Base-by-base conservation (phyloP, 305 asterid genomes). In the Plantago lanceolata region DNA sequence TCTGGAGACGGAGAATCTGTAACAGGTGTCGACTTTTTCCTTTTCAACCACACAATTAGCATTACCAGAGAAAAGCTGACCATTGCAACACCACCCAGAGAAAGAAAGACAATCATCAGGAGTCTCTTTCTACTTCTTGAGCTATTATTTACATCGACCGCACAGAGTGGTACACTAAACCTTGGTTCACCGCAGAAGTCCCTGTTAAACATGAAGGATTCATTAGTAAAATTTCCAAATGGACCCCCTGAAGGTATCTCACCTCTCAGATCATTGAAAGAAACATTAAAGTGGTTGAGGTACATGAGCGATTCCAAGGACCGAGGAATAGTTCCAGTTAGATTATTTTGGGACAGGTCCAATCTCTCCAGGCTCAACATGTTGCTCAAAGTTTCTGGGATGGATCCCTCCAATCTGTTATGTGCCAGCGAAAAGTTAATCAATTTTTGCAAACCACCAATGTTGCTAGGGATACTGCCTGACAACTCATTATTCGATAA, bases 241-340 rank as follows among this genome's bases (percentile, higher is more conserved):
- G 80, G 78, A 12, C 78, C 78, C 0, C 56, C 45, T 0, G 17
- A 35, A 0, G 82, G 79, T 8, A 73, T 50, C 29, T 66, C 71
- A 40, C 71, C 71, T 11, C 57, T 37, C 15, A 78, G 49, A 17
- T 60, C 37, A 47, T 74, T 78, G 55, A 71, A 74, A 4, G 79
- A 77, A 14, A 73, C 59, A 49, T 77, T 77, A 11, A 77, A 28
- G 21, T 53, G 2, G 35, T 33, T 35, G 21, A 71, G 67, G 35
- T 57, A 12, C 35, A 19, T 19, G 29, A 78, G 73, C 11, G 56
- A 15, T 19, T 71, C 71, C 57, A 68, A 12, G 11, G 82, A 68
- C 61, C 16, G 57, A 2, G 82, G 75, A 68, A 66, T 71, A 9
- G 0, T 14, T 33, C 77, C 73, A 5, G 67, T 55, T 54, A 73